Conservation (phyloP, 768 basidiomycete genomes). For the Leucocoprinus sp. region DNA sequence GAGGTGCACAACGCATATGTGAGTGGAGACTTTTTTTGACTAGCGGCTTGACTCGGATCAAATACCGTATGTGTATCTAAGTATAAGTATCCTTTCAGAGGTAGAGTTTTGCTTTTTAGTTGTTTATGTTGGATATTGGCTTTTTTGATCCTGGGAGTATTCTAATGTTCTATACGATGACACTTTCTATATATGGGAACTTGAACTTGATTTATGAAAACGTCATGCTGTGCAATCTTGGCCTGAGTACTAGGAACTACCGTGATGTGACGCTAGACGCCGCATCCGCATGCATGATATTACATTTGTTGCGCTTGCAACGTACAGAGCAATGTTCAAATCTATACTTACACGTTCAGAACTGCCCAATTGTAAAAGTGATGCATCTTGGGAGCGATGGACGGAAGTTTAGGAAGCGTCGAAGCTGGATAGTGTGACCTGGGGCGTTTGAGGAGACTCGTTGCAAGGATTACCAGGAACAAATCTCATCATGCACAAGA, state of each 20-base stretch:
- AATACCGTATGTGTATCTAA: constrained; percentile 1
- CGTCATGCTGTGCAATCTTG: constrained; percentile 7
- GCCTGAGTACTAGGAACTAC: not conserved
- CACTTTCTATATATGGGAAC: not conserved
- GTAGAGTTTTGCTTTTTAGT: not conserved
- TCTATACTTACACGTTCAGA: no score
- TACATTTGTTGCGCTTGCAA: no score
- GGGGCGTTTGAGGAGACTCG: constrained; percentile 2
- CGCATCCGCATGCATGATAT: no score
- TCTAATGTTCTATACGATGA: not conserved
- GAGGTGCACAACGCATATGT: not conserved
- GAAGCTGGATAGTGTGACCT: constrained; percentile 2
- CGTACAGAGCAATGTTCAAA: no score
- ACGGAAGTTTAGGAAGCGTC: not conserved
- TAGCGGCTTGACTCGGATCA: constrained; percentile 2
- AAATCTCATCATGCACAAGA: not conserved
- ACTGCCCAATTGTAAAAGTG: no score
- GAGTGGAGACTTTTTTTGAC: not conserved
- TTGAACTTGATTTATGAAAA: not conserved
- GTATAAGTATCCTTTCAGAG: not conserved
- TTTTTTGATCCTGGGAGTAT: not conserved
- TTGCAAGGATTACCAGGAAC: constrained; percentile 1
- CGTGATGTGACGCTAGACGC: constrained; percentile 6
- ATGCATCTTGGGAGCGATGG: not conserved
- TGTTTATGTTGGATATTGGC: constrained; percentile 1